Conservation (phyloP, 176 grass and related monocot genomes). For the Coix lacrymajobi region DNA sequence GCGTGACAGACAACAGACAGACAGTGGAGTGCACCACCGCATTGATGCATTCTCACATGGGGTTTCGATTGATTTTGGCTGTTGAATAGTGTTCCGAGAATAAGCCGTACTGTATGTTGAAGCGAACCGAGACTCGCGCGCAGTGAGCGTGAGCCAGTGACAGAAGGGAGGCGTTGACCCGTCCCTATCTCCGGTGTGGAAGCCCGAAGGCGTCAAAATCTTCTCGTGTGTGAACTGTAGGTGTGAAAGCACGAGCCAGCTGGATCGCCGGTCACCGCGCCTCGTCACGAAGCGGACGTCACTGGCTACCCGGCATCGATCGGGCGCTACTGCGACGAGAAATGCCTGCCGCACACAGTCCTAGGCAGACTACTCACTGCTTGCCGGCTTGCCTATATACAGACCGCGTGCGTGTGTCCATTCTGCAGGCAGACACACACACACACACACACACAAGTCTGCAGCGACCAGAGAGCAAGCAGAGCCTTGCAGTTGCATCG, state of each 20-base stretch:
- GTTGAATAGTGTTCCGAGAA: no score
- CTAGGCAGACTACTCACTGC: neutral
- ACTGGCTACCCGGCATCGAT: neutral
- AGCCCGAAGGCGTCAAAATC: neutral
- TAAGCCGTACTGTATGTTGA: no score
- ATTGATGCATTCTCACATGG: neutral
- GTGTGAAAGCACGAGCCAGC: constrained; percentile 32
- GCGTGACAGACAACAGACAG: neutral
- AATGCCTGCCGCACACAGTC: neutral
- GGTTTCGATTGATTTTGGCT: no score
- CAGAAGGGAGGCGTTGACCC: neutral
- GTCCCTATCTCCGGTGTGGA: constrained; percentile 7
- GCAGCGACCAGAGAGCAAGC: neutral
- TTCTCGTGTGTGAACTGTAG: neutral
- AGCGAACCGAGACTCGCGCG: neutral
- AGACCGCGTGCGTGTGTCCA: neutral
- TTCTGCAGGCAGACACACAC: neutral
- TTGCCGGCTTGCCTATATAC: neutral
- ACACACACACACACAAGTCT: no score
- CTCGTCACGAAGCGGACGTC: constrained; percentile 8
- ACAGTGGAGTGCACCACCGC: neutral
- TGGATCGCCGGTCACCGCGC: neutral
- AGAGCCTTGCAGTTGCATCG: neutral
- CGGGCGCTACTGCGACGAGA: neutral
- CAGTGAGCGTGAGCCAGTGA: neutral